Conservation (phyloP, 495 filamentous ascomycete genomes). For the Schizothecium vesticola region DNA sequence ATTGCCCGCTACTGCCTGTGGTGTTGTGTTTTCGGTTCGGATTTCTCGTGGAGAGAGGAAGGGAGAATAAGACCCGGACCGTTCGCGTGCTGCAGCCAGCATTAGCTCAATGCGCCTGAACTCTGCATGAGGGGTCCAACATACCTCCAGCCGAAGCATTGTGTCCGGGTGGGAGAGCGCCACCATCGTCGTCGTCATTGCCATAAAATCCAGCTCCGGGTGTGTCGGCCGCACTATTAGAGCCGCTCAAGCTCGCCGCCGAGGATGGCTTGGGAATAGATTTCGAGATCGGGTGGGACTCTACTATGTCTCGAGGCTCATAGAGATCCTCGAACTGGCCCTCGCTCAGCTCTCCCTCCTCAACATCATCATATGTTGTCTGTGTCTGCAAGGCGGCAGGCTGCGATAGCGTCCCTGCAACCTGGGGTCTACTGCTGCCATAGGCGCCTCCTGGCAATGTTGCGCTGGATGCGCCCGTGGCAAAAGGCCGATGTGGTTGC, state of each 20-base stretch:
- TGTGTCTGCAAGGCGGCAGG: conserved; percentile 9
- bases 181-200: conserved; percentile 26
- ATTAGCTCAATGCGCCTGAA: not conserved
- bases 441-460: not conserved
- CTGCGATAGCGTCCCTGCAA: not conserved
- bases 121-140: not conserved
- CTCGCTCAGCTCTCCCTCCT: conserved; percentile 75
- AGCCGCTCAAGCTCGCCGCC: conserved; percentile 8
- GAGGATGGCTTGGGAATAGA: conserved; percentile 4
- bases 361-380: conserved; percentile 34
- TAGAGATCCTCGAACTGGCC: conserved; percentile 50
- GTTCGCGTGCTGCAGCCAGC: conserved; percentile 30
- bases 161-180: not conserved
- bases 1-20: conserved; percentile 3
- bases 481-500: not conserved
- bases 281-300: conserved; percentile 4
- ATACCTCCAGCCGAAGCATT: conserved; percentile 9
- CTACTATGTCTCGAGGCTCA: conserved; percentile 26
- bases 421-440: not conserved
- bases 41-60: conserved; percentile 44
- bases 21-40: conserved; percentile 24
- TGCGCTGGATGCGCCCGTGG: not conserved
- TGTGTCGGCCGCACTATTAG: conserved; percentile 22
- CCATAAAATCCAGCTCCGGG: conserved; percentile 28
- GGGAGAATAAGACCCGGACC: conserved; percentile 50